Base-by-base conservation (phyloP, 768 basidiomycete species). In the Basidioascus undulatus region DNA sequence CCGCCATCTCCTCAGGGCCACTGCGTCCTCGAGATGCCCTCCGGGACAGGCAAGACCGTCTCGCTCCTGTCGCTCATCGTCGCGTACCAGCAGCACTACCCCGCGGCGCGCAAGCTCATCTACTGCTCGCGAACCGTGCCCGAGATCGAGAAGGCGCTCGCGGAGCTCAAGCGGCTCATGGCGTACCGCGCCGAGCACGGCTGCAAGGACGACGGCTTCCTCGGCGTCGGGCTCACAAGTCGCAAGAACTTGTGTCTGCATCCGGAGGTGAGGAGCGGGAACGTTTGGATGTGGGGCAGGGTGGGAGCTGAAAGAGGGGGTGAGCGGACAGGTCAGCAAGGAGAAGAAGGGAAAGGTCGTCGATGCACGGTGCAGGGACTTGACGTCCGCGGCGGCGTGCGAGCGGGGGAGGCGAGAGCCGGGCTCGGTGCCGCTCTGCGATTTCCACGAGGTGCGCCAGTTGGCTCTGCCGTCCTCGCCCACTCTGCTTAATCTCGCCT, bases 21-120 rank as follows among this genome's bases (percentile, higher is more conserved):
- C 51, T 94, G 92, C 57, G 83, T 96, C n/a, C 68, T 98, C 28
- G 92, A 98, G 64, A 98, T 98, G 92, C 92, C 92, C 46, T 96
- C 92, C 10, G 92, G 92, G 13, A 98, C 92, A 18, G 92, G 92
- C 19, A 98, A 98, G 64, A 98, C 92, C 0, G 92, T 98, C 20
- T 94, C 86, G 10, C 64, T 98, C 8, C 65, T 98, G 15, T 86
- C 82, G 2, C 61, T 98, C 42, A 98, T 98, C 60, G 78, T 98
- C 28, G 92, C 89, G 12, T 98, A 96, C 55, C 89, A 96, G 8
- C 44, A 92, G 84, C 89, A 83, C 60, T 80, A 84, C 57, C 80
- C 84, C 18, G 77, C 76, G 6, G 74, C 75, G 45, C 70, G 92
- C 45, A 96, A 96, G 58, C 73, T 98, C 43, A 76, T 98, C 46